Percentiles rank a stretch among this genome's conserved stretches.
Conservation (phyloP, 345 rosid species). For the Arabidopsis suecica region DNA sequence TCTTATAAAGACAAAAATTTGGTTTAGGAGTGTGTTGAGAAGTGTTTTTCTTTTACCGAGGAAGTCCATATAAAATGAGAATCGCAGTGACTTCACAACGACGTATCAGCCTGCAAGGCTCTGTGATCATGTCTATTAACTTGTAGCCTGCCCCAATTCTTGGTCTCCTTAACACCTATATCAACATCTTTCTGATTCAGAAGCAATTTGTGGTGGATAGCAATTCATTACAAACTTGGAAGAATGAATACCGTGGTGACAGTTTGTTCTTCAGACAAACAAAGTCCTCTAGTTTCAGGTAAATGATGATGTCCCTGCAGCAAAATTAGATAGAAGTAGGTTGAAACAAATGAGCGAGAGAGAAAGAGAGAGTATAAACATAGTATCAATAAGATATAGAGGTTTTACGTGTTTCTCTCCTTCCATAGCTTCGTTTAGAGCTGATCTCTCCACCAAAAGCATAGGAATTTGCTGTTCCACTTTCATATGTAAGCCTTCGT, state of each 20-base stretch:
- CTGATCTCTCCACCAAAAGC: constrained; percentile 85
- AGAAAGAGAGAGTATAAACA: not conserved
- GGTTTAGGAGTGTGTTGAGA: not conserved
- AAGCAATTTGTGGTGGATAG: not conserved
- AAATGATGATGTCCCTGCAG: constrained; percentile 91
- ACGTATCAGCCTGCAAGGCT: constrained; percentile 81
- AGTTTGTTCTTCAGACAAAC: constrained; percentile 96
- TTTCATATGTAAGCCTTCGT: constrained; percentile 87
- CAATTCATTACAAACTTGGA: not conserved
- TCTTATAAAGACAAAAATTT: not conserved
- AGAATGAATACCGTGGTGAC: constrained; percentile 64
- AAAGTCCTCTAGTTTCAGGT: constrained; percentile 98
- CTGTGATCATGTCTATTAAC: constrained; percentile 71
- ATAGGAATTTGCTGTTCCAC: constrained; percentile 77
- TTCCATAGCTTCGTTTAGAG: constrained; percentile 78
- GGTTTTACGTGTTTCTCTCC: constrained; percentile 60
- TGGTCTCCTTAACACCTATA: constrained; percentile 64
- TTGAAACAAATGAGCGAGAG: not conserved
- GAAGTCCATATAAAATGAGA: constrained; percentile 91
- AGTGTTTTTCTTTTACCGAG: constrained; percentile 58
- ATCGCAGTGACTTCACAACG: constrained; percentile 98
- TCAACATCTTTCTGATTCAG: not conserved
- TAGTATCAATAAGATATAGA: not conserved
- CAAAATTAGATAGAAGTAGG: not conserved
- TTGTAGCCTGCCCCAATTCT: constrained; percentile 71